These are phyloP conservation scores for Flagelloscypha sp. DNA, from an alignment of 768 basidiomycete genomes.

Conservation along the genomic window DNA sequence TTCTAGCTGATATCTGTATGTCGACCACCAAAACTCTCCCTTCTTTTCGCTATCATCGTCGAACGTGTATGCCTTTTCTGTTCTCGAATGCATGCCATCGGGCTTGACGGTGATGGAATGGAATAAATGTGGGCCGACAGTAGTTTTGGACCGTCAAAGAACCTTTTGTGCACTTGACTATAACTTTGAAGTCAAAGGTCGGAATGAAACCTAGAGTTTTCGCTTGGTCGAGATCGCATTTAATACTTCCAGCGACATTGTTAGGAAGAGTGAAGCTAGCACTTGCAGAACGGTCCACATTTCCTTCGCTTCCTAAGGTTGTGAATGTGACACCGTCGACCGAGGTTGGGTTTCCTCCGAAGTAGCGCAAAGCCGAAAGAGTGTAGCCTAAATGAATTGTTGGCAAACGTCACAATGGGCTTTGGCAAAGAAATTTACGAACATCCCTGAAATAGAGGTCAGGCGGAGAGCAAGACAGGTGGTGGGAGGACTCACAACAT, in stretches of 20 bases:
- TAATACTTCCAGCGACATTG: slow-evolving; percentile 28
- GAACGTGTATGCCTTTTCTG: slow-evolving; percentile 38
- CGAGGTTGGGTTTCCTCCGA: slow-evolving; percentile 18
- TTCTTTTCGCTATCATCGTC: slow-evolving; percentile 18
- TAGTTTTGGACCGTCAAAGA: slow-evolving; percentile 34
- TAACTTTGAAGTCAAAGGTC: slow-evolving; percentile 19
- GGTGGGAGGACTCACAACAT: too few relatives aligned
- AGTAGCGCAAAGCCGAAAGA: slow-evolving; percentile 20
- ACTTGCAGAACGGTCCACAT: slow-evolving; percentile 34
- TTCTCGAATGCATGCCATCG: slow-evolving; percentile 22
- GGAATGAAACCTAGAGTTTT: slow-evolving; percentile 37
- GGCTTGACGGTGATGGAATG: slow-evolving; percentile 39
- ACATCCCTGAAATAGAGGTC: too few relatives aligned
- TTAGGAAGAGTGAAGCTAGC: slow-evolving; percentile 36
- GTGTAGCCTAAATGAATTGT: too few relatives aligned
- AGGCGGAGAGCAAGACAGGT: too few relatives aligned
- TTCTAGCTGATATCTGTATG: slow-evolving; percentile 51
- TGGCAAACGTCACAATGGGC: slow-evolving; percentile 2
- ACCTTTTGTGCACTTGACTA: slow-evolving; percentile 26
- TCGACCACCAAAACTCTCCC: slow-evolving; percentile 54
- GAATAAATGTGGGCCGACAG: slow-evolving; percentile 34
- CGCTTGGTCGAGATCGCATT: slow-evolving; percentile 23
- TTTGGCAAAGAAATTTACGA: too few relatives aligned
- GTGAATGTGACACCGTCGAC: slow-evolving; percentile 20
- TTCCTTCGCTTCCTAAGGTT: slow-evolving; percentile 18